phyloP scores from a whole-genome alignment of 108 stramenopile genomes.

The Chaetoceros tenuissimus region DNA sequence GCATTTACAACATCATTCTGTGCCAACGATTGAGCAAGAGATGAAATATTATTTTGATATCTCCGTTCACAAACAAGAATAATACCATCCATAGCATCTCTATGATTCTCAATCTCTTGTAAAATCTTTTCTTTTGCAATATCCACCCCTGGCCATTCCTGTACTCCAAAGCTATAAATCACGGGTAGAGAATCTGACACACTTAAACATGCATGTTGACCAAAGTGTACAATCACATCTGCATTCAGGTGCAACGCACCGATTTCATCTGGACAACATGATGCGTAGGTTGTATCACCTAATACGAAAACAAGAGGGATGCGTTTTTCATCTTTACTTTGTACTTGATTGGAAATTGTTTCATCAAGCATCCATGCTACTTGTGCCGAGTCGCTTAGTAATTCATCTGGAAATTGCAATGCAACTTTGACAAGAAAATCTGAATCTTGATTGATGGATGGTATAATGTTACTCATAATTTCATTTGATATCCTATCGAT shows the following conservation, averaged over 20 bases:
- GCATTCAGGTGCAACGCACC: conserved; percentile 89
- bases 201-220: conserved; percentile 71
- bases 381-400: conserved; percentile 61
- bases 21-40: conserved; percentile 31
- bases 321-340: conserved; percentile 3
- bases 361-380: conserved; percentile 68
- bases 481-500: conserved; percentile 42
- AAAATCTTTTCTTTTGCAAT: no score
- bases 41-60: conserved; percentile 71
- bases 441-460: not conserved
- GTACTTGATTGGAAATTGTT: conserved; percentile 9
- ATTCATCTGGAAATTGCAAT: conserved; percentile 85
- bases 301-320: conserved; percentile 77
- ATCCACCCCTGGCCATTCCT: no score
- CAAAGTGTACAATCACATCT: conserved; percentile 86
- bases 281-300: conserved; percentile 90
- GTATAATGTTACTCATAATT: conserved; percentile 12
- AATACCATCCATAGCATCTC: conserved; percentile 14
- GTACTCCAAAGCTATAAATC: conserved; percentile 68
- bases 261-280: conserved; percentile 93
- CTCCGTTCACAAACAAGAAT: conserved; percentile 72
- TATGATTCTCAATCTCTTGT: conserved; percentile 16
- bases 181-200: conserved; percentile 46
- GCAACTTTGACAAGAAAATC: conserved; percentile 58
- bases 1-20: conserved; percentile 6